phyloP scores from a whole-genome alignment of 768 basidiomycete species.

The Gloeostereum incarnatum region DNA sequence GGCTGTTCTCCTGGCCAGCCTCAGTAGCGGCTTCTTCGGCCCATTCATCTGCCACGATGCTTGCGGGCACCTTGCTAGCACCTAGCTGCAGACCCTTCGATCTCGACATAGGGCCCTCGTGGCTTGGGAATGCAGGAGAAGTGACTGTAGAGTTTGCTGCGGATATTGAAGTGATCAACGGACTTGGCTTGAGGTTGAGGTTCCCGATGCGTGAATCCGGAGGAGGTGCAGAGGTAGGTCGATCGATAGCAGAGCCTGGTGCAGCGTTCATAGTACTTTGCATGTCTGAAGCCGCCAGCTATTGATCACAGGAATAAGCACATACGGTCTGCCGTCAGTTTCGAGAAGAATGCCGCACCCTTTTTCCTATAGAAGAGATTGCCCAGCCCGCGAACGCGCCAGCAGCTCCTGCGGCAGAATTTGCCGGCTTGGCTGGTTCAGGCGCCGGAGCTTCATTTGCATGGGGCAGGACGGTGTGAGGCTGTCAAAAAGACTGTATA shows the following conservation, averaged over 20 bases:
- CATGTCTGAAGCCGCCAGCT: conserved; percentile 69
- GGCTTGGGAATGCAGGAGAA: conserved; percentile 11
- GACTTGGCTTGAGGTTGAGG: conserved; percentile 7
- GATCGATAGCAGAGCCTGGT: conserved; percentile 20
- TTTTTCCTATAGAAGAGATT: conserved; percentile 80
- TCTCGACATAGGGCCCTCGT: conserved; percentile 19
- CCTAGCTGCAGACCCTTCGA: conserved; percentile 66
- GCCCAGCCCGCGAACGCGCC: conserved; percentile 94
- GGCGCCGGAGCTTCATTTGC: conserved; percentile 21
- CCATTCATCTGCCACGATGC: conserved; percentile 39
- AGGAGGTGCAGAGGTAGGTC: conserved; percentile 34
- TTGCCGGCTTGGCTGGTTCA: conserved; percentile 41
- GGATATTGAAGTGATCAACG: conserved; percentile 8
- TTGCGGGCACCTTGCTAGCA: conserved; percentile 34
- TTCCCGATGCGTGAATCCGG: conserved; percentile 7
- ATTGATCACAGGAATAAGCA: conserved; percentile 5
- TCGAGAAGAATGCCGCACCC: conserved; percentile 30
- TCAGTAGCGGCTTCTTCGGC: conserved; percentile 47
- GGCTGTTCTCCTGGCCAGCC: conserved; percentile 30
- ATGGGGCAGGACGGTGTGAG: conserved; percentile 35
- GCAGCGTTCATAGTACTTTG: conserved; percentile 52
- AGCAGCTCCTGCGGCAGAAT: conserved; percentile 85
- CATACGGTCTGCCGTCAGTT: too few relatives aligned
- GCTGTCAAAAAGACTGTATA: conserved; percentile 24
- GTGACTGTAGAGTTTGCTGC: conserved; percentile 13